Conservation (phyloP, 2,329 filamentous ascomycete genomes). For the Penicillium sp. region DNA sequence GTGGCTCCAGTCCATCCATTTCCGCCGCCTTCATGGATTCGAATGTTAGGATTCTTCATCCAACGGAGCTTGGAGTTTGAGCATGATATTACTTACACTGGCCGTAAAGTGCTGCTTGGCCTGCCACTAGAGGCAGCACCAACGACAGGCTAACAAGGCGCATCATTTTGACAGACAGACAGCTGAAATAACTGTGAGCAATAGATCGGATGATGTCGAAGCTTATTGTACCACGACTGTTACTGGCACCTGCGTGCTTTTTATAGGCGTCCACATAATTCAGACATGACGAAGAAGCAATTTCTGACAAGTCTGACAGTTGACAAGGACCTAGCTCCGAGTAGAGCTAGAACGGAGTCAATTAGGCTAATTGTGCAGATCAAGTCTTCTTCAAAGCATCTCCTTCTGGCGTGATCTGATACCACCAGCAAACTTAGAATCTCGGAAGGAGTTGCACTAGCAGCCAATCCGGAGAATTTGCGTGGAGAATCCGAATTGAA, state of each 20-base stretch:
- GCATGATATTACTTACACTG: slow-evolving; percentile 1
- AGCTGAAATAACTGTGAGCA: neutral
- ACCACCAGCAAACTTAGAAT: neutral
- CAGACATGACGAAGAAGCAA: neutral
- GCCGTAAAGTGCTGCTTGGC: slow-evolving; percentile 9
- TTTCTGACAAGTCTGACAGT: neutral
- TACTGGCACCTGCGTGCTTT: neutral
- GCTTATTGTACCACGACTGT: neutral
- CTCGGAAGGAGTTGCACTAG: neutral
- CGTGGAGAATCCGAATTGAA: no score
- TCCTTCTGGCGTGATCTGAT: neutral
- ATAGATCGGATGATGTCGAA: neutral
- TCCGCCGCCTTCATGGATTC: slow-evolving; percentile 7
- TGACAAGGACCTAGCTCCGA: neutral
- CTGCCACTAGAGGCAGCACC: slow-evolving; percentile 5
- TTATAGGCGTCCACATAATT: neutral
- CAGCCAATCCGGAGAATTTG: neutral
- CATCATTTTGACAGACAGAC: slow-evolving; percentile 2
- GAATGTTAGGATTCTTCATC: neutral
- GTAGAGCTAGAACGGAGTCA: neutral
- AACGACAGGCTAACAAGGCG: slow-evolving; percentile 3
- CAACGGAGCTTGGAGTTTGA: no score
- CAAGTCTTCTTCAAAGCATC: neutral
- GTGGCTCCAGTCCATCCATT: slow-evolving; percentile 8
- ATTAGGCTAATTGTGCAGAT: slow-evolving; percentile 6